Conservation (phyloP, 768 basidiomycete genomes). For the Tricholoma sp. region DNA sequence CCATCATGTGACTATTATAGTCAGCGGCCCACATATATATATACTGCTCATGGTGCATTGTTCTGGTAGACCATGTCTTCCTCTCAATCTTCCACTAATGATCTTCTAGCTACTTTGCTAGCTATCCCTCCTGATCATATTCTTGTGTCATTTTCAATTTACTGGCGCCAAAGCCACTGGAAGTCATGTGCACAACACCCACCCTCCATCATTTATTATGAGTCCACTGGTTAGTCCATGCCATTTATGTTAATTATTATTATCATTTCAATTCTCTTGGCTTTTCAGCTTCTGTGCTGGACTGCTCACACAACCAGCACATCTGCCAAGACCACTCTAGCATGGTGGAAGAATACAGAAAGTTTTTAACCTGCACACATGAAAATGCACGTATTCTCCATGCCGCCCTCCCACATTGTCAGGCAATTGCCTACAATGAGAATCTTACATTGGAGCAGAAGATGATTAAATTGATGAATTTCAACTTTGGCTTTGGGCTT, state of each 20-base stretch:
- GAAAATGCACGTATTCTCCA: not conserved
- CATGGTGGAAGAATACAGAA: not conserved
- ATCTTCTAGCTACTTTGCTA: not conserved
- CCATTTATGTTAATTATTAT: not conserved
- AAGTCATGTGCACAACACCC: not conserved
- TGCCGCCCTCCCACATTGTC: not conserved
- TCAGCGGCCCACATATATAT: no score
- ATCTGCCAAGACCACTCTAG: not conserved
- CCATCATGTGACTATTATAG: no score
- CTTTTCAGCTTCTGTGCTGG: not conserved
- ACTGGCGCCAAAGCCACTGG: not conserved
- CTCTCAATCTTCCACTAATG: not conserved
- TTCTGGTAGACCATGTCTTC: no score
- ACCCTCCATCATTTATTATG: not conserved
- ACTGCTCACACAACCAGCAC: not conserved
- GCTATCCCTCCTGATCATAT: not conserved
- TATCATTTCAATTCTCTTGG: not conserved
- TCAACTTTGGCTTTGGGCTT: not conserved
- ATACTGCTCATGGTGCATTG: no score
- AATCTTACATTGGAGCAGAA: not conserved
- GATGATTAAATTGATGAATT: not conserved
- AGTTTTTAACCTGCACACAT: not conserved
- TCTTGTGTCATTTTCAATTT: not conserved
- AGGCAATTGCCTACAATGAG: not conserved
- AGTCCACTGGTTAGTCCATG: not conserved